phyloP scores from a whole-genome alignment of 176 grass and related monocot species.

The Oryza brachyantha region DNA sequence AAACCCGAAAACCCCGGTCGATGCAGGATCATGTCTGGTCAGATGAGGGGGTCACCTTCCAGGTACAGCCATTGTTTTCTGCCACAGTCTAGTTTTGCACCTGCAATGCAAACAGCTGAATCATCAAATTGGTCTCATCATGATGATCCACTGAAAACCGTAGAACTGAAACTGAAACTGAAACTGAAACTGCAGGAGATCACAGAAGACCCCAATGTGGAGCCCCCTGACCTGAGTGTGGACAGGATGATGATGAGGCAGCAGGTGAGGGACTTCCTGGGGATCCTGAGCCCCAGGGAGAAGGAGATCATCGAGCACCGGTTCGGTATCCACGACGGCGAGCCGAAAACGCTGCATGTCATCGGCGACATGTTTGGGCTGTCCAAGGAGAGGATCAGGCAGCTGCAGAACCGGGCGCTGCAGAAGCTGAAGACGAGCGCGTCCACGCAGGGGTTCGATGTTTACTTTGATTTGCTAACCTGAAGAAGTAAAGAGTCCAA shows the following conservation, averaged over 20 bases:
- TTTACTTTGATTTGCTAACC: conserved; percentile 58
- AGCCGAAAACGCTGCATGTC: conserved; percentile 67
- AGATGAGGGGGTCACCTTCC: conserved; percentile 57
- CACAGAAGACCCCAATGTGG: conserved; percentile 60
- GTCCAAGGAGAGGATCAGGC: conserved; percentile 84
- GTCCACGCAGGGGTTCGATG: conserved; percentile 54
- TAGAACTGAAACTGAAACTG: conserved; percentile 8
- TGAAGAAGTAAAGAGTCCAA: conserved; percentile 1
- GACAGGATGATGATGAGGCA: conserved; percentile 67
- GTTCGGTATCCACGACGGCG: conserved; percentile 57
- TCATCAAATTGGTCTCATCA: neutral
- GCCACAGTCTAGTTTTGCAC: too few species aligned
- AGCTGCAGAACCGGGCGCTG: conserved; percentile 71
- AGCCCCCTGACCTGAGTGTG: conserved; percentile 54
- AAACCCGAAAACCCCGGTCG: conserved; percentile 59
- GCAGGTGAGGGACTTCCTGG: conserved; percentile 66
- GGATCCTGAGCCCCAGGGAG: conserved; percentile 69
- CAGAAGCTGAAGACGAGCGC: conserved; percentile 63
- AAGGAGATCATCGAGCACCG: conserved; percentile 75
- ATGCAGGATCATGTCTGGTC: conserved; percentile 62
- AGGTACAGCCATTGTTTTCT: conserved; percentile 62
- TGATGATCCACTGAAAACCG: neutral
- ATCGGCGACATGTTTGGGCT: conserved; percentile 75
- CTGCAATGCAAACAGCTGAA: neutral
- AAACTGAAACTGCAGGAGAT: conserved; percentile 50